Conservation (phyloP, 148 eudicot genomes). For the Camellia lanceoleosa region DNA sequence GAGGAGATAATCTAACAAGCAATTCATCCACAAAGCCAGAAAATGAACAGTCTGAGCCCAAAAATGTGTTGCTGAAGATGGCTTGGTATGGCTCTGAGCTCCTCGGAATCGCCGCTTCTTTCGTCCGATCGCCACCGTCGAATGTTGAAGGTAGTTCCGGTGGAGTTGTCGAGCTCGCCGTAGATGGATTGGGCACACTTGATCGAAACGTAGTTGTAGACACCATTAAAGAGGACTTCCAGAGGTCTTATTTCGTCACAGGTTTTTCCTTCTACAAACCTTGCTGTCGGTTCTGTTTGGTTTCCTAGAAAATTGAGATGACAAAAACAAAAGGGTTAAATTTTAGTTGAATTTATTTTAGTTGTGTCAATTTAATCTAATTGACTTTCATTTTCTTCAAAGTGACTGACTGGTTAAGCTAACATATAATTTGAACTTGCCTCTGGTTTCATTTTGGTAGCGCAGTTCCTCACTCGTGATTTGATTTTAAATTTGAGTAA, state of each 20-base stretch:
- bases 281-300: neutral
- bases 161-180: constrained; percentile 27
- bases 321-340: no score
- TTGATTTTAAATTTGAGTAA: no score
- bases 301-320: neutral
- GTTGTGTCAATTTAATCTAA: no score
- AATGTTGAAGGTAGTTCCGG: constrained; percentile 18
- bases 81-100: constrained; percentile 97
- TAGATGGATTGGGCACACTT: constrained; percentile 46
- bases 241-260: constrained; percentile 86
- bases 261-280: constrained; percentile 32
- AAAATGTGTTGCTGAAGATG: constrained; percentile 67
- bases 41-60: constrained; percentile 34
- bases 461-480: no score
- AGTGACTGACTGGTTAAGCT: no score
- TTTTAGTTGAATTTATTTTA: no score
- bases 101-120: constrained; percentile 83
- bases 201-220: constrained; percentile 65
- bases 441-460: no score
- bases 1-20: constrained; percentile 19
- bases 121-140: constrained; percentile 49
- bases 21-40: constrained; percentile 32
- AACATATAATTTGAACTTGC: no score
- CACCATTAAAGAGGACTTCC: constrained; percentile 73
- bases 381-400: no score